Base-by-base conservation (phyloP, 768 basidiomycete species). In the Pholiota conissans region DNA sequence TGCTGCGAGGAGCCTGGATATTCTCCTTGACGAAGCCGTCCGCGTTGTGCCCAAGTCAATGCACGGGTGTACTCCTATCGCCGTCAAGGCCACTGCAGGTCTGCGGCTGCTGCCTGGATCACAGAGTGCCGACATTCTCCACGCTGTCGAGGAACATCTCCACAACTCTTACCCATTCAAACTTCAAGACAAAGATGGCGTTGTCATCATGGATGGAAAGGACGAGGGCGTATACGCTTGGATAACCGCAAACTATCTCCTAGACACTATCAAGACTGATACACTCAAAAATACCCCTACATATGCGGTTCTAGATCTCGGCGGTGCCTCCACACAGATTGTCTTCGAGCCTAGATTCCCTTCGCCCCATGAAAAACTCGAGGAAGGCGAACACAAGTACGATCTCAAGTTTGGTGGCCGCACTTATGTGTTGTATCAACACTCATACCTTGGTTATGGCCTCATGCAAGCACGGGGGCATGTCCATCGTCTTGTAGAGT, bases 151-250 rank as follows among this genome's bases (percentile, higher is more conserved):
- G 66, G 62, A 67, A 32, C 75, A 87, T 55, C 62, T 97, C 56
- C 74, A 76, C 60, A 66, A 66, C 2, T 74, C 71, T 56, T 96
- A 87, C 58, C 87, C 87, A 9, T 98, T 98, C 74, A 75, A 67
- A 35, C 59, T 83, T 5, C 65, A 69, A 0, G 69, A 80, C 24
- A 74, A 77, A 60, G 85, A 85, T 49, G 85, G 83, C 1, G 93
- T 96, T 30, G 84, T 81, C 39, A 87, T 98, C 60, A 95, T 98
- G 95, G 95, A 97, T 61, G 95, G 95, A 7, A 77, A 86, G 62
- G 95, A 98, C 69, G 96, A 98, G 72, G 96, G 93, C 29, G 93
- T 98, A n/a, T 98, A 91, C 69, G 94, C 96, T 27, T 98, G 96
- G 95, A 93, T 98, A 63, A 97, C 96, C 16, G 93, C 91, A 58